Evolutionary conservation across 441 rosid species (phyloP).

Genomic region (Populus hybrid): DNA sequence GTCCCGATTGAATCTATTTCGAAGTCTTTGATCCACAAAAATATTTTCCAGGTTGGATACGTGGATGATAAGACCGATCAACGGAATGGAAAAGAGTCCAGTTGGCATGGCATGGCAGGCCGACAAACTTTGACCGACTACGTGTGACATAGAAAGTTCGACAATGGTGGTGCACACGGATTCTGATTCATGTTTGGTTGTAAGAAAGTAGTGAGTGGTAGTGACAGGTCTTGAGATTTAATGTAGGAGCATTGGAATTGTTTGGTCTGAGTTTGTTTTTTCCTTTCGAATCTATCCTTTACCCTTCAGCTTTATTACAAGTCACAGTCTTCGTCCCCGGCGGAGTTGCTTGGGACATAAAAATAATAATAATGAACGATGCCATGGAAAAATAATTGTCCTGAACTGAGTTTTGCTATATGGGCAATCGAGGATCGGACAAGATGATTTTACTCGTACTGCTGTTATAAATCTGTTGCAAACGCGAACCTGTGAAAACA

Average conservation of each 20-base stretch:
- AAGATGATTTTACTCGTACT: no score
- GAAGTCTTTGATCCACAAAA: conserved; percentile 20
- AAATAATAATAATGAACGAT: no score
- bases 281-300: not conserved
- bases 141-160: conserved; percentile 18
- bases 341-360: not conserved
- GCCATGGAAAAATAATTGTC: no score
- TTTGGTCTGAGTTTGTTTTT: not conserved
- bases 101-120: conserved; percentile 12
- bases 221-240: not conserved
- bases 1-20: conserved; percentile 2
- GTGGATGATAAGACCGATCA: conserved; percentile 19
- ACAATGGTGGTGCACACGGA: conserved; percentile 18
- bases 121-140: conserved; percentile 18
- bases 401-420: no score
- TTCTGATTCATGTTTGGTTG: conserved; percentile 24
- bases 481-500: no score
- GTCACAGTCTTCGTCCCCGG: not conserved
- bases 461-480: no score
- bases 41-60: conserved; percentile 12
- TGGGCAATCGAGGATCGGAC: no score
- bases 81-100: not conserved
- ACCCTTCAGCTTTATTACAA: not conserved
- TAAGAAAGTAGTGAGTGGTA: not conserved
- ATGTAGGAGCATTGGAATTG: not conserved